phyloP scores from a whole-genome alignment of 805 yeast species.

The Pichia rugopelliculosa region DNA sequence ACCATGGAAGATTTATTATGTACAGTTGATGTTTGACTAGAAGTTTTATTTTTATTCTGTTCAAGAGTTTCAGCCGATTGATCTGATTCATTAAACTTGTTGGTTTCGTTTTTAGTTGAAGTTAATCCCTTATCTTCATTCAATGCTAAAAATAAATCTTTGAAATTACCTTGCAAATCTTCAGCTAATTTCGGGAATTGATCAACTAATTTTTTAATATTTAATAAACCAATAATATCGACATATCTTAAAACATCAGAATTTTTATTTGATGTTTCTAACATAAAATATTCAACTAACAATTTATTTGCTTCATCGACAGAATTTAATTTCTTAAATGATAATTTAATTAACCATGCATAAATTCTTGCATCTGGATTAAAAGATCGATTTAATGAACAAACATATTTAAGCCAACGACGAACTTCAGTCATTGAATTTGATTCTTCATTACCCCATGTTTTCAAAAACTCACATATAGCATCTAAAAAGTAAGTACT shows the following conservation, averaged over 20 bases:
- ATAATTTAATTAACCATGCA: constrained; percentile 25
- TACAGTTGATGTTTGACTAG: neutral
- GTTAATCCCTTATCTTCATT: constrained; percentile 1
- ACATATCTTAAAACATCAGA: constrained; percentile 35
- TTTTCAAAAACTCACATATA: constrained; percentile 53
- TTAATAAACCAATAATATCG: constrained; percentile 40
- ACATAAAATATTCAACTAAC: constrained; percentile 12
- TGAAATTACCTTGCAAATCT: constrained; percentile 22
- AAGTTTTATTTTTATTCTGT: no score
- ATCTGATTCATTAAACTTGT: neutral
- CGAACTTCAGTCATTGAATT: constrained; percentile 18
- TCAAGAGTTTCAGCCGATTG: neutral
- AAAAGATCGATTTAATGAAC: constrained; percentile 14
- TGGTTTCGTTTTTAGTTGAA: neutral
- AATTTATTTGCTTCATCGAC: constrained; percentile 12
- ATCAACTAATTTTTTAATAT: constrained; percentile 32
- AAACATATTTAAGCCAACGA: constrained; percentile 22
- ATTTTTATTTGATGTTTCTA: constrained; percentile 19
- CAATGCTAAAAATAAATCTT: constrained; percentile 18
- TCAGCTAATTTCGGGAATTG: constrained; percentile 18
- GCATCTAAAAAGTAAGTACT: constrained; percentile 51
- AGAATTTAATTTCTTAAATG: constrained; percentile 19
- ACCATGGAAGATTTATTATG: neutral
- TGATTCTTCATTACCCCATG: constrained; percentile 26
- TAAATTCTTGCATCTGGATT: constrained; percentile 22